Evolutionary conservation across 129 eudicot genomes (phyloP).

Genomic region (Glebionis coronaria): DNA sequence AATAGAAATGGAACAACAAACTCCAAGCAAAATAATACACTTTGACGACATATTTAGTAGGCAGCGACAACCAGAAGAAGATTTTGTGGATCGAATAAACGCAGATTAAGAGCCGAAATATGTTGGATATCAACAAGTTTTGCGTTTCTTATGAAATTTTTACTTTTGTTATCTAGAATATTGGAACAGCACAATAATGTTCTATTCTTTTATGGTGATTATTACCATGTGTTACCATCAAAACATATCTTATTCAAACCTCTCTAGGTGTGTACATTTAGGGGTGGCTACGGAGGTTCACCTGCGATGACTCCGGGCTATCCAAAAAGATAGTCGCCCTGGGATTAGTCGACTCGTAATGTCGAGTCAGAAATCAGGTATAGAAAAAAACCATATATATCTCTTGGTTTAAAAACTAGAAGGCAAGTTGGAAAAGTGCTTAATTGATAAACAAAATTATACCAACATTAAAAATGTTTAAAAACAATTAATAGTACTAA

Average conservation of each 20-base stretch:
- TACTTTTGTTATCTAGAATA: neutral
- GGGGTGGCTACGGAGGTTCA: too few species aligned
- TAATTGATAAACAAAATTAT: neutral
- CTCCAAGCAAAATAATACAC: conserved; percentile 19
- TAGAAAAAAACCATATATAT: too few species aligned
- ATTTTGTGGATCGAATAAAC: conserved; percentile 27
- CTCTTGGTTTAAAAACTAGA: too few species aligned
- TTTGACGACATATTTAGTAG: conserved; percentile 21
- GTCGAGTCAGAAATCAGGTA: too few species aligned
- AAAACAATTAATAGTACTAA: neutral
- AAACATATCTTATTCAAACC: neutral
- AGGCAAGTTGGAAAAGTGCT: neutral
- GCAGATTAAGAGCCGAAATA: conserved; percentile 10
- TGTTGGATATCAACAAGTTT: conserved; percentile 5
- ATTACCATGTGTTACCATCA: neutral
- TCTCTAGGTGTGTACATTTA: too few species aligned
- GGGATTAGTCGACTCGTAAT: too few species aligned
- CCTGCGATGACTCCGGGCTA: too few species aligned
- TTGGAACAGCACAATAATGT: neutral
- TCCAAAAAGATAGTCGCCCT: too few species aligned
- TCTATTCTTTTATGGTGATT: conserved; percentile 2
- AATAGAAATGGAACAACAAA: conserved; percentile 15
- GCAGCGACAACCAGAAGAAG: neutral
- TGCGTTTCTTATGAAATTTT: neutral
- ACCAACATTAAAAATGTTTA: neutral